Evolutionary conservation across 2,329 filamentous ascomycete species (phyloP).

Genomic region (Aspergillus felis): DNA sequence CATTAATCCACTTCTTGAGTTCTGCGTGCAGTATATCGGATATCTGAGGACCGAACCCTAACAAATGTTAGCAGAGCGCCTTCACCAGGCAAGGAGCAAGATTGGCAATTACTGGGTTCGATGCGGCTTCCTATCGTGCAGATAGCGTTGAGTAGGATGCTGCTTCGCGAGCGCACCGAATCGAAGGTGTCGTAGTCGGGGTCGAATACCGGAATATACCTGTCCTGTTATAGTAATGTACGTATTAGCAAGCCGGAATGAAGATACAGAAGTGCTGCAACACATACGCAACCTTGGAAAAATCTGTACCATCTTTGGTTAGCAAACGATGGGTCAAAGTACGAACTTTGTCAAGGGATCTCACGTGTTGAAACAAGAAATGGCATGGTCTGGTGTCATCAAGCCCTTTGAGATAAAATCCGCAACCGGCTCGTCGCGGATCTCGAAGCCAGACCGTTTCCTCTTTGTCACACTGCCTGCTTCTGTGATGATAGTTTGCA

Average conservation of each 20-base stretch:
- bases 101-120: slow-evolving; percentile 19
- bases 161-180: slow-evolving; percentile 45
- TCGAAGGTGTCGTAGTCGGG: slow-evolving; percentile 43
- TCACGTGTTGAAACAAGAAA: slow-evolving; percentile 28
- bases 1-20: slow-evolving; percentile 43
- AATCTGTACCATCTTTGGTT: slow-evolving; percentile 20
- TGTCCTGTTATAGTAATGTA: slow-evolving; percentile 32
- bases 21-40: slow-evolving; percentile 45
- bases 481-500: slow-evolving; percentile 1
- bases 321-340: neutral
- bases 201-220: slow-evolving; percentile 49
- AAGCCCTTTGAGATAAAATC: slow-evolving; percentile 35
- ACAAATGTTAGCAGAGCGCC: neutral
- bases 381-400: slow-evolving; percentile 30
- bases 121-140: slow-evolving; percentile 52
- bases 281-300: slow-evolving; percentile 35
- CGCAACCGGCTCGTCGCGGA: slow-evolving; percentile 28
- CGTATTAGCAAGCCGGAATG: neutral
- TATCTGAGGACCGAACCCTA: slow-evolving; percentile 27
- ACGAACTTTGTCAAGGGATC: neutral
- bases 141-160: slow-evolving; percentile 50
- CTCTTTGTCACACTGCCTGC: slow-evolving; percentile 17
- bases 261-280: neutral
- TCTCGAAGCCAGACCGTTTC: slow-evolving; percentile 31
- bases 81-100: neutral